A percentile compares a stretch with the other conserved stretches of the same genome.
Evolutionary conservation across 768 basidiomycete species (phyloP).

Genomic region (Mycena galopus): DNA sequence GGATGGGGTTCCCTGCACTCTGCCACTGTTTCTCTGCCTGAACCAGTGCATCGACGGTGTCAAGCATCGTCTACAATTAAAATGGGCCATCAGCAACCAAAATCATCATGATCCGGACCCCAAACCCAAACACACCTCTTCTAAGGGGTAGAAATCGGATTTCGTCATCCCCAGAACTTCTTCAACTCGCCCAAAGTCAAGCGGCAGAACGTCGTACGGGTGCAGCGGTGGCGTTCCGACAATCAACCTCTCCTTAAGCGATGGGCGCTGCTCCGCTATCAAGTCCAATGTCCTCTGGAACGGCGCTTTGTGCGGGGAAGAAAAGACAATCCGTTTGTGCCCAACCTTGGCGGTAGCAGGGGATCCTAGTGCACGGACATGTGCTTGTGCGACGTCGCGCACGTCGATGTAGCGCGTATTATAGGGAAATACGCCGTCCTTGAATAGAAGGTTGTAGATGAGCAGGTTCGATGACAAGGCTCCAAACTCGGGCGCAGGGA

Average conservation of each 20-base stretch:
- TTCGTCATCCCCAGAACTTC: background rate
- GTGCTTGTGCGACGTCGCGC: background rate
- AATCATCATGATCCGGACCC: background rate
- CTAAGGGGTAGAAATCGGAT: background rate
- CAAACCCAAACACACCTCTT: background rate
- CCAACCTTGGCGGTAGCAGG: background rate
- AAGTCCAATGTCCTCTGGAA: background rate
- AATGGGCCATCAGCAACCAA: background rate
- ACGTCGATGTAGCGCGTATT: background rate
- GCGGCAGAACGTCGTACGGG: background rate
- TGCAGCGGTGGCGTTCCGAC: background rate
- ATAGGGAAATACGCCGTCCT: background rate
- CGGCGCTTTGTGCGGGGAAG: background rate
- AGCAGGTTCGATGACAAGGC: background rate
- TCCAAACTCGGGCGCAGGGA: background rate
- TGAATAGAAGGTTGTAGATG: background rate
- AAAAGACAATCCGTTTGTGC: background rate
- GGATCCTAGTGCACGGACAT: background rate
- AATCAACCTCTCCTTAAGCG: background rate
- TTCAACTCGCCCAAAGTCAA: background rate
- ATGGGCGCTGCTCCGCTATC: background rate
- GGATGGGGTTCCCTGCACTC: background rate
- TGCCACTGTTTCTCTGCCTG: background rate
- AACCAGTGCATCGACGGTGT: background rate
- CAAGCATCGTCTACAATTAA: background rate